phyloP scores from a whole-genome alignment of 352 stramenopile species.

The Globisporangium barbulae region DNA sequence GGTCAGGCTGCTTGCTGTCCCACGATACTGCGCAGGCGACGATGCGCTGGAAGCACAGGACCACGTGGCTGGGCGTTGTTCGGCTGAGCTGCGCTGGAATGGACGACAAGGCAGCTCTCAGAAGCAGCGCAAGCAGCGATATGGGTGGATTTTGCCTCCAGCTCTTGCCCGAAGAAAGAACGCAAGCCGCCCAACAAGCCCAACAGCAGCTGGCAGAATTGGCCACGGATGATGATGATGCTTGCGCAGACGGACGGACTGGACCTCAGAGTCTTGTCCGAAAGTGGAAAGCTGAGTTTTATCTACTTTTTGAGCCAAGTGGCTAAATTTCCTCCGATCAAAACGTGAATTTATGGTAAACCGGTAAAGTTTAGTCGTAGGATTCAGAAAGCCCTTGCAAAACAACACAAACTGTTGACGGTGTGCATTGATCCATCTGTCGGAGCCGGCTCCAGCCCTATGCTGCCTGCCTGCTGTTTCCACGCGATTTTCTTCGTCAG shows the following conservation, averaged over 20 bases:
- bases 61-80: not conserved
- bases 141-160: not conserved
- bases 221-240: not conserved
- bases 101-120: not conserved
- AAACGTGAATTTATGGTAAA: no score
- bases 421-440: not conserved
- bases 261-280: no score
- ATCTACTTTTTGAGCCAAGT: no score
- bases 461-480: not conserved
- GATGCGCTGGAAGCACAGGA: no score
- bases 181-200: not conserved
- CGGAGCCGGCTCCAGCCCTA: not conserved
- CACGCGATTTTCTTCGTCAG: not conserved
- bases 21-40: no score
- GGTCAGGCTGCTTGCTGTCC: not conserved
- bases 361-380: no score
- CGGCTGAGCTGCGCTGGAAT: not conserved
- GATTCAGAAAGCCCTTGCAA: no score
- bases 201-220: not conserved
- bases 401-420: no score
- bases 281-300: no score
- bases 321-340: no score
- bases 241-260: not conserved
- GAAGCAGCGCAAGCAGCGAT: not conserved
- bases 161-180: constrained; percentile 1